Percentiles rank a stretch among this genome's conserved stretches.
Conservation (phyloP, 2,329 filamentous ascomycete genomes). For the Monosporascus ibericus region DNA sequence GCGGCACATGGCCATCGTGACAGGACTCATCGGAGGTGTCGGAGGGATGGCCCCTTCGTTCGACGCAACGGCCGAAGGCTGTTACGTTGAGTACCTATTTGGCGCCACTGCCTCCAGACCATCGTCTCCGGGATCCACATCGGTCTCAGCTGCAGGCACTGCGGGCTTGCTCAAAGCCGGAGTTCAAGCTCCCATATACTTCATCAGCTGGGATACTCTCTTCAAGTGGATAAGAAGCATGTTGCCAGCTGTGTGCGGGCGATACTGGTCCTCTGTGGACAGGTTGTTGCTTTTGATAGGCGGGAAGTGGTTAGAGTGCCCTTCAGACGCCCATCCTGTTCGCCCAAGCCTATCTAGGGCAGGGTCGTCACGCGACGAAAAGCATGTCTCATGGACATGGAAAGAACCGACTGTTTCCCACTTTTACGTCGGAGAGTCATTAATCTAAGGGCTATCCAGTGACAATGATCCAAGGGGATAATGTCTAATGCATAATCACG, state of each 20-base stretch:
- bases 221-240: neutral
- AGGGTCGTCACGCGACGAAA: neutral
- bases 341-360: neutral
- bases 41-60: neutral
- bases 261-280: constrained; percentile 1
- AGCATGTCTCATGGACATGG: constrained; percentile 1
- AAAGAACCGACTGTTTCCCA: neutral
- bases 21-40: neutral
- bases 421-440: neutral
- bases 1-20: constrained; percentile 1
- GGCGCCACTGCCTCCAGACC: neutral
- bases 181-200: neutral
- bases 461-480: too few relatives aligned
- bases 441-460: too few relatives aligned
- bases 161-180: neutral
- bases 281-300: neutral
- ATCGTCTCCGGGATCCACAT: neutral
- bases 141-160: neutral
- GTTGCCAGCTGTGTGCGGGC: neutral
- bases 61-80: neutral
- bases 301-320: neutral
- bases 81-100: constrained; percentile 1
- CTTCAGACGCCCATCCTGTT: neutral
- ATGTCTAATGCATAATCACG: too few relatives aligned
- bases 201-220: constrained; percentile 1